A percentile compares a stretch with the other conserved stretches of the same genome.
These are phyloP conservation scores for Geosiphon pyriformis DNA, from an alignment of 192 early-diverging fungal species.

Conservation along the genomic window DNA sequence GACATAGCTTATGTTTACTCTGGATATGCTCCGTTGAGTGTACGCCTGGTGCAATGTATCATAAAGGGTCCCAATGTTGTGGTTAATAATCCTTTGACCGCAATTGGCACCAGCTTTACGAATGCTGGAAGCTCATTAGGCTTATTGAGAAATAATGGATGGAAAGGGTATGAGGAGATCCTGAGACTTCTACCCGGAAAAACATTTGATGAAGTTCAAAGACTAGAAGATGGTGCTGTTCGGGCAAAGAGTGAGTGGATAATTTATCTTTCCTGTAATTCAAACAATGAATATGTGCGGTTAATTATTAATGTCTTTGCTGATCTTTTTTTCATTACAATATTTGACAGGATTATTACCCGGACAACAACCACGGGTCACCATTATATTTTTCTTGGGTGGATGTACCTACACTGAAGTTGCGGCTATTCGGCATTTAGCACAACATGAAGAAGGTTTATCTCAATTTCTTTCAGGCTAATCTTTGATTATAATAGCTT, in stretches of 20 bases:
- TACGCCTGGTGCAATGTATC: slow-evolving; percentile 83
- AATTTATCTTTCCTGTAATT: neutral
- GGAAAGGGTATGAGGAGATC: slow-evolving; percentile 88
- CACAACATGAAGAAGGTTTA: slow-evolving; percentile 69
- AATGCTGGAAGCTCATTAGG: too few species aligned
- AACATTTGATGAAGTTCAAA: slow-evolving; percentile 73
- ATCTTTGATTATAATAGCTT: neutral
- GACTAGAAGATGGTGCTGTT: slow-evolving; percentile 45
- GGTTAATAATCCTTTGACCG: slow-evolving; percentile 13
- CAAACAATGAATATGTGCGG: slow-evolving; percentile 4
- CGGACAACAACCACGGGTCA: slow-evolving; percentile 55
- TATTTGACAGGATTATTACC: slow-evolving; percentile 34
- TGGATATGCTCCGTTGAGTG: slow-evolving; percentile 86
- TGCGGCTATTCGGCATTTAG: slow-evolving; percentile 82
- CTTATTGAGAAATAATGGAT: slow-evolving; percentile 60
- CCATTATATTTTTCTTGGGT: slow-evolving; percentile 90
- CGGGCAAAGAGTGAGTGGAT: slow-evolving; percentile 34
- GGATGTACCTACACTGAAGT: slow-evolving; percentile 95
- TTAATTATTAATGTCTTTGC: too few species aligned
- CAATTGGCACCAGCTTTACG: slow-evolving; percentile 23
- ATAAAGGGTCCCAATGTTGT: slow-evolving; percentile 26
- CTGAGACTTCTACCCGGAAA: slow-evolving; percentile 73
- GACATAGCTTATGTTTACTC: slow-evolving; percentile 93
- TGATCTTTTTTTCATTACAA: too few species aligned
- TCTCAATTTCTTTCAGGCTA: neutral